These are phyloP conservation scores for Viridothelium virens DNA, from an alignment of 495 filamentous ascomycete genomes.

Conservation along the genomic window DNA sequence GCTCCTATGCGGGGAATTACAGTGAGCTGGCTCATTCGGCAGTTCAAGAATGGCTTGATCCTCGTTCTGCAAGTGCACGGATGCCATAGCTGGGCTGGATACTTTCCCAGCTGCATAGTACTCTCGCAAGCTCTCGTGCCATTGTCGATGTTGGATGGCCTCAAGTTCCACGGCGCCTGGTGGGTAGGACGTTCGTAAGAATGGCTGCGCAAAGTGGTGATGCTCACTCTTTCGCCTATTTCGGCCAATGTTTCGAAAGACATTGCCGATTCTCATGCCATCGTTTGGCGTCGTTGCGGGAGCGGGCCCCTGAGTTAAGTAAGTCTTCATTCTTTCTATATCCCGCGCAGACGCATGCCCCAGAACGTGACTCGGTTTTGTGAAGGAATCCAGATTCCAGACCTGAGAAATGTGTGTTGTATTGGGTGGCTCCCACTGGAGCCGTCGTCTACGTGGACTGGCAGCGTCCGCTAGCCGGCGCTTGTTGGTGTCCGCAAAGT, in stretches of 20 bases:
- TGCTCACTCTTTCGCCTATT: neutral
- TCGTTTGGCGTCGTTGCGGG: neutral
- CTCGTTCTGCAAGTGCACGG: too few relatives aligned
- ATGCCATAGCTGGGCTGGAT: too few relatives aligned
- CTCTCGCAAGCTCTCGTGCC: too few relatives aligned
- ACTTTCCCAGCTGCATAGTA: too few relatives aligned
- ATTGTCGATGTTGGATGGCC: too few relatives aligned
- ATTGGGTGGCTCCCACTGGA: neutral
- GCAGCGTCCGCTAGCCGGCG: neutral
- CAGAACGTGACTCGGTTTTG: conserved; percentile 4
- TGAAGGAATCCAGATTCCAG: neutral
- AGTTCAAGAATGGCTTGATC: too few relatives aligned
- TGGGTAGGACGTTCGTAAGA: too few relatives aligned
- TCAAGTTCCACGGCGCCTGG: too few relatives aligned
- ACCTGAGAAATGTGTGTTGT: neutral
- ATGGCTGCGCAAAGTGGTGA: neutral
- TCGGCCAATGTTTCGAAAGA: neutral
- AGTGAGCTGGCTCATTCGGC: too few relatives aligned
- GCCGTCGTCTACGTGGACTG: neutral
- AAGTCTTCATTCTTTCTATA: neutral
- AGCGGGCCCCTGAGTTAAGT: neutral
- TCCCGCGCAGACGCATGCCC: neutral
- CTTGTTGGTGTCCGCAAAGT: neutral
- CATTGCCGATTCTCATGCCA: neutral
- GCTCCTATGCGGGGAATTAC: too few relatives aligned